Percentiles rank a stretch among this genome's conserved stretches.
phyloP scores from a whole-genome alignment of 257 asterid genomes.

The Fraxinus cuspidata region DNA sequence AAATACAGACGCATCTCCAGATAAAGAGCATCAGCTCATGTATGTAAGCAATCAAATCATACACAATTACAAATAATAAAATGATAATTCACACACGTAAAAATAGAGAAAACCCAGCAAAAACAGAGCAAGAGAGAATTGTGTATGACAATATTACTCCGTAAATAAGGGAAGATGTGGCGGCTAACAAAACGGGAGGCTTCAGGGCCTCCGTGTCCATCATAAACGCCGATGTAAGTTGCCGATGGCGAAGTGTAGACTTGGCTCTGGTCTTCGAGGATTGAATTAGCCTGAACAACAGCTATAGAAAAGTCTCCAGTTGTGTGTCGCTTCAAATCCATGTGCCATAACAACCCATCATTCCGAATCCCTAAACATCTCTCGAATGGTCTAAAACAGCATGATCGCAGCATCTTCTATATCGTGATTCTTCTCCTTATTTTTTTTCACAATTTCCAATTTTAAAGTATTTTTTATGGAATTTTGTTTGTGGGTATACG shows the following conservation, averaged over 20 bases:
- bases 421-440: neutral
- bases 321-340: conserved; percentile 80
- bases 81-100: neutral
- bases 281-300: conserved; percentile 91
- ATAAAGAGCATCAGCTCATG: neutral
- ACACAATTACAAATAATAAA: neutral
- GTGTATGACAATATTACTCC: conserved; percentile 37
- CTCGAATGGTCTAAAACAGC: conserved; percentile 44
- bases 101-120: neutral
- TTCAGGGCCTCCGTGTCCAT: conserved; percentile 98
- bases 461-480: neutral
- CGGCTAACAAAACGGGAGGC: conserved; percentile 86
- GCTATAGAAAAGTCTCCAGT: conserved; percentile 91
- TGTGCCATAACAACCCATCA: conserved; percentile 79
- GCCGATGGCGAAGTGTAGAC: conserved; percentile 86
- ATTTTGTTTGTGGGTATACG: neutral
- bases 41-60: neutral
- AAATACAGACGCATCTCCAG: no score
- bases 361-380: conserved; percentile 62
- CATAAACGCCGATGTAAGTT: conserved; percentile 90
- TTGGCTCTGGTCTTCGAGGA: conserved; percentile 88
- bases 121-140: neutral
- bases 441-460: neutral
- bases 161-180: conserved; percentile 75
- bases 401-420: conserved; percentile 63